phyloP scores from a whole-genome alignment of 768 basidiomycete genomes.

The Mrakia frigida region DNA sequence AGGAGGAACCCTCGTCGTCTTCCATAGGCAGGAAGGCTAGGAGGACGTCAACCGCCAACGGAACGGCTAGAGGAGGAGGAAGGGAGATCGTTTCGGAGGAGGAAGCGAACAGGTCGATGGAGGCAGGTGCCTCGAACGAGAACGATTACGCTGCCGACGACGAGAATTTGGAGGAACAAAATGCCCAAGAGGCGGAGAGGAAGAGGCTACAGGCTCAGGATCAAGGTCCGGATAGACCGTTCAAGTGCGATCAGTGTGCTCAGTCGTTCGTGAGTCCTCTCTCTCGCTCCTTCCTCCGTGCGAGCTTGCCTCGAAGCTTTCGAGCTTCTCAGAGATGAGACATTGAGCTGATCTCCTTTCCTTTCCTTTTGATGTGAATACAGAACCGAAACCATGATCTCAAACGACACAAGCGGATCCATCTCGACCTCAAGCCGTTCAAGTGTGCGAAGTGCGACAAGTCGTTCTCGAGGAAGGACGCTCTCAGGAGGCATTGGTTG shows the following conservation, averaged over 20 bases:
- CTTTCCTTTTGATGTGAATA: background rate
- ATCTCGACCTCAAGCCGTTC: constrained; percentile 45
- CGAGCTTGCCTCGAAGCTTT: too few relatives aligned
- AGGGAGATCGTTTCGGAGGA: background rate
- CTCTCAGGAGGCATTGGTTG: constrained; percentile 44
- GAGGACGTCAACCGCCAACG: background rate
- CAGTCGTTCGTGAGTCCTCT: constrained; percentile 43
- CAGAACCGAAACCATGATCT: constrained; percentile 47
- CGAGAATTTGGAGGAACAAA: background rate
- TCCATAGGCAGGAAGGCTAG: too few relatives aligned
- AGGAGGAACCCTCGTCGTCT: too few relatives aligned
- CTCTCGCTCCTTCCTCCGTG: background rate
- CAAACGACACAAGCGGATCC: constrained; percentile 46
- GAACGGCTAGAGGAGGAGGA: background rate
- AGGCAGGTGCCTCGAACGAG: background rate
- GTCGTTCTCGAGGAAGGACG: constrained; percentile 46
- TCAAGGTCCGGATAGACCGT: constrained; percentile 38
- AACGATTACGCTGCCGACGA: background rate
- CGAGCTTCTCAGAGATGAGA: too few relatives aligned
- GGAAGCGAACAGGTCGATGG: background rate
- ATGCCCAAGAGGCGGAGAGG: background rate
- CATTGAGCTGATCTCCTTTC: background rate
- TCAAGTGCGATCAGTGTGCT: constrained; percentile 46
- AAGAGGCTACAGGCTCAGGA: background rate
- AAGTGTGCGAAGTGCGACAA: constrained; percentile 45